Conservation (phyloP, 805 yeast species). For the Zygosaccharomyces siamensis region DNA sequence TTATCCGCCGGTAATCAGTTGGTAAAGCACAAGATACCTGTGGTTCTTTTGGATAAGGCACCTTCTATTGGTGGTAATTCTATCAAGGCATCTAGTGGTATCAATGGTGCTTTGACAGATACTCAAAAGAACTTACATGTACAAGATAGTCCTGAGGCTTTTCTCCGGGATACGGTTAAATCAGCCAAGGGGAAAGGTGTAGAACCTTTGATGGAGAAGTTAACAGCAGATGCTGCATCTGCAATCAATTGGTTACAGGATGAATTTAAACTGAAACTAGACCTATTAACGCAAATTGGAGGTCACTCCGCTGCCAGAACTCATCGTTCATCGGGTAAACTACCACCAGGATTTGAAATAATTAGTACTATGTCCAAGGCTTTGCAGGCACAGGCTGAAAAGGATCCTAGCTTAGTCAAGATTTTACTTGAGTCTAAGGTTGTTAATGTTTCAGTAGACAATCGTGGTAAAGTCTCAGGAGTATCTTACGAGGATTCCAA, state of each 20-base stretch:
- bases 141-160: conserved; percentile 53
- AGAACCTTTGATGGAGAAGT: conserved; percentile 51
- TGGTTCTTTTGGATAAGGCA: conserved; percentile 47
- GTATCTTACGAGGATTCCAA: conserved; percentile 38
- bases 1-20: conserved; percentile 42
- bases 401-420: conserved; percentile 30
- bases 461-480: conserved; percentile 36
- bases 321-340: conserved; percentile 60
- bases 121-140: conserved; percentile 50
- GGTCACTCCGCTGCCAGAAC: conserved; percentile 81
- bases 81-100: conserved; percentile 57
- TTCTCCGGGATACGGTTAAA: conserved; percentile 59
- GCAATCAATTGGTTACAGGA: conserved; percentile 74
- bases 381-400: conserved; percentile 33
- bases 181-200: conserved; percentile 63
- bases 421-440: conserved; percentile 40
- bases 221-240: conserved; percentile 56
- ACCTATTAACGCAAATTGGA: conserved; percentile 69
- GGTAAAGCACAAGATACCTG: conserved; percentile 37
- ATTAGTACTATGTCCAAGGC: conserved; percentile 42
- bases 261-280: conserved; percentile 55
- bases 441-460: conserved; percentile 31
- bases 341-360: conserved; percentile 60
- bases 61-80: conserved; percentile 54
- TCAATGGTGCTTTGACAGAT: conserved; percentile 64